These are phyloP conservation scores for Ceratocystiopsis sp. DNA, from an alignment of 2,329 filamentous ascomycete species.

Conservation along the genomic window DNA sequence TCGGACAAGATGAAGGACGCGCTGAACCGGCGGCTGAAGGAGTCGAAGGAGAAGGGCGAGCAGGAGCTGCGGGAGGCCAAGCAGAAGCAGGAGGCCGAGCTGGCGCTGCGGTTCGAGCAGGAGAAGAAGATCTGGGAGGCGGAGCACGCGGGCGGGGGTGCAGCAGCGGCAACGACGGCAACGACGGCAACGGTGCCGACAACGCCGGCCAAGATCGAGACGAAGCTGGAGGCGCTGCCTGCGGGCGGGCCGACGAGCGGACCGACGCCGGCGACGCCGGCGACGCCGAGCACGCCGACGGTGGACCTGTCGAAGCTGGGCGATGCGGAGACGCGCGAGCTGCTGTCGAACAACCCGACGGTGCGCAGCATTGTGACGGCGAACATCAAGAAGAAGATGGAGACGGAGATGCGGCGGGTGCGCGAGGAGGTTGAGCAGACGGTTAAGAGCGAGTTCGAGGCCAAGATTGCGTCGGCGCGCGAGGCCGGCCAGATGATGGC, in stretches of 20 bases:
- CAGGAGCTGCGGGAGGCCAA: constrained; percentile 34
- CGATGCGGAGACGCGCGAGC: constrained; percentile 38
- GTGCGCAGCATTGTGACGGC: constrained; percentile 39
- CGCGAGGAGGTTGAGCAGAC: constrained; percentile 34
- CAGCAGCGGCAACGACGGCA: neutral
- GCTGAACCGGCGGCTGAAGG: constrained; percentile 53
- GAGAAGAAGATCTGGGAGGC: constrained; percentile 45
- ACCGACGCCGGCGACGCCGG: no score
- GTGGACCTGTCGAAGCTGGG: constrained; percentile 30
- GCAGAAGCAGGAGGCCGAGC: constrained; percentile 30
- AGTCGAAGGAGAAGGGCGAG: constrained; percentile 37
- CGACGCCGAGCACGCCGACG: constrained; percentile 13
- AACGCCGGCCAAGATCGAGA: constrained; percentile 4
- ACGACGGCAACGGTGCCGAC: neutral
- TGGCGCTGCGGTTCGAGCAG: constrained; percentile 37
- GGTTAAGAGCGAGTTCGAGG: constrained; percentile 31
- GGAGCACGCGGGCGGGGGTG: constrained; percentile 23
- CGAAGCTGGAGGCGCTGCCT: constrained; percentile 7
- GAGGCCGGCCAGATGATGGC: constrained; percentile 55
- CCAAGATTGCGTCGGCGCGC: constrained; percentile 34
- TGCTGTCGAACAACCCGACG: constrained; percentile 38
- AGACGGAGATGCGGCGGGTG: constrained; percentile 43
- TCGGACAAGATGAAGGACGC: constrained; percentile 53
- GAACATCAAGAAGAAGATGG: constrained; percentile 55
- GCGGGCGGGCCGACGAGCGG: no score